Evolutionary conservation across 208 protist species (phyloP), one percentile per base, ranked within the genome.

Genomic region (Trypanosoma caninum): DNA sequence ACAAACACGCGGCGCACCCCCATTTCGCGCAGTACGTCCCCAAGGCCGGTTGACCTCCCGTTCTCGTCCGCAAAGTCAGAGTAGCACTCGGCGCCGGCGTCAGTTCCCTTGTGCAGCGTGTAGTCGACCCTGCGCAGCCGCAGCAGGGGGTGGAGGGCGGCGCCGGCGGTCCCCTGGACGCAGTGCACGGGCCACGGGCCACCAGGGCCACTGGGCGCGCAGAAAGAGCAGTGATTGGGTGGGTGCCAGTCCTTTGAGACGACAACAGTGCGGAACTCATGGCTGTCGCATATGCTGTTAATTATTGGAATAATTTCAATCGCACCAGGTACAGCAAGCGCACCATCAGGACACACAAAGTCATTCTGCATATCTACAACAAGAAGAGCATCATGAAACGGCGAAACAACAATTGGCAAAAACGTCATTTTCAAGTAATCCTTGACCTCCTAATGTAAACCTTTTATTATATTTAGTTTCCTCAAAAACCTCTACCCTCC

Each of bases 191-290:
- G 86, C 82, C 79, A 93, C 45, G 35, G 38, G 0, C 81, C 80
- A 14, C 80, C 80, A 10, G 80, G 47, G 9, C 47, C 45, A 1
- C 27, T 33, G 16, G 46, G 20, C 3, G 6, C 48, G 22, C 35
- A 20, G 58, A 92, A 92, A 20, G 85, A 92, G 46, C 59, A 73
- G 57, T 92, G 85, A 20, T 78, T 9, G 2, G 23, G 52, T 3
- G 81, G 72, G 64, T 92, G 85, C 81, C 82, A 92, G 57, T 92
- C 85, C 55, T 77, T 60, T 3, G 81, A 74, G 2, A 61, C 78
- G 1, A 85, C 72, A 20, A 81, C 72, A 14, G 66, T 37, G 11
- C 74, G 68, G 52, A 87, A 87, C 0, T 31, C n/a, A 7, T 67
- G 9, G 6, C 2, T 13, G 22, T 27, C 10, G 10, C 72, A 60